Conservation (phyloP, 202 grass and related monocot species). For the Zoysia matrella region DNA sequence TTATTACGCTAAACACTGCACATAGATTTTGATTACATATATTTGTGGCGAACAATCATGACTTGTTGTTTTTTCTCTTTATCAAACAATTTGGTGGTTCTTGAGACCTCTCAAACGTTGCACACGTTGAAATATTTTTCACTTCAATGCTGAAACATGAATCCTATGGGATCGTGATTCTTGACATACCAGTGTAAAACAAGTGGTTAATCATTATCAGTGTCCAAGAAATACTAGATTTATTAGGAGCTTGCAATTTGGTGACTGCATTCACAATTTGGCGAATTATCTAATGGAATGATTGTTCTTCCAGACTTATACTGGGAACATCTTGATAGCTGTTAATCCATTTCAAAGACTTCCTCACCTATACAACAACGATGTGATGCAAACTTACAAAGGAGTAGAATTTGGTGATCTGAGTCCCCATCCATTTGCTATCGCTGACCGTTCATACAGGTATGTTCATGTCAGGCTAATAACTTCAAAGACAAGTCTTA, state of each 20-base stretch:
- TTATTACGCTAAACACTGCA: no score
- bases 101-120: no score
- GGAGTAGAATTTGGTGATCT: conserved; percentile 87
- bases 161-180: not conserved
- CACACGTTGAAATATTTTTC: not conserved
- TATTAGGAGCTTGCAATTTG: not conserved
- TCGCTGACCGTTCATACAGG: conserved; percentile 90
- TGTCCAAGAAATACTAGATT: conserved; percentile 5
- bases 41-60: no score
- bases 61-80: no score
- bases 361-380: conserved; percentile 89
- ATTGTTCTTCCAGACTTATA: conserved; percentile 84
- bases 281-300: conserved; percentile 50
- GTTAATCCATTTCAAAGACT: conserved; percentile 95
- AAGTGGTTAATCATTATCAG: not conserved
- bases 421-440: conserved; percentile 94
- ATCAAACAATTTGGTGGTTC: no score
- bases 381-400: conserved; percentile 97
- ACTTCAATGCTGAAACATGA: conserved; percentile 12
- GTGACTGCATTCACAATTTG: not conserved
- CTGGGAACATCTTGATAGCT: conserved; percentile 95
- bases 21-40: no score
- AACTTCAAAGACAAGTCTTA: not conserved
- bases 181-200: not conserved
- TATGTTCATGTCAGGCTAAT: conserved; percentile 23